Percentiles rank a stretch among this genome's conserved stretches.
These are phyloP conservation scores for Aspergillus unguis DNA, from an alignment of 2,329 filamentous ascomycete species.

Conservation along the genomic window DNA sequence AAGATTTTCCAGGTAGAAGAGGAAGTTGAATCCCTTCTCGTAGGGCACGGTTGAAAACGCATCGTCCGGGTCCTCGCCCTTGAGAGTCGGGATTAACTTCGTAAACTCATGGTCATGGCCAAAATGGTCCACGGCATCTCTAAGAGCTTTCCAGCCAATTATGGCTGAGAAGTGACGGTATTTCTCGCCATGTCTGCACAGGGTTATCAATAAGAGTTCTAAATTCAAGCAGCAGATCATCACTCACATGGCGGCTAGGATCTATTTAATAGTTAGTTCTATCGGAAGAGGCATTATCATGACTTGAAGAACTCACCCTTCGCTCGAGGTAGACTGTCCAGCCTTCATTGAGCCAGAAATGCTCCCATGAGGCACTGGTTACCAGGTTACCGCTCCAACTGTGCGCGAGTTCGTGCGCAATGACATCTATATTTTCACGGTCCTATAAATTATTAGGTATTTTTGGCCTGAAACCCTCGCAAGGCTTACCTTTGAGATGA, in stretches of 20 bases:
- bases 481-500: constrained; percentile 69
- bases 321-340: constrained; percentile 97
- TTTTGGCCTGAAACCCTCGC: not conserved
- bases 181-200: constrained; percentile 68
- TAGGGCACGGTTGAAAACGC: constrained; percentile 91
- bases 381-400: constrained; percentile 83
- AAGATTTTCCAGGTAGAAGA: constrained; percentile 84
- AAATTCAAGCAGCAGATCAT: not conserved
- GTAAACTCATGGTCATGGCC: constrained; percentile 89
- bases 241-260: constrained; percentile 39
- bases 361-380: constrained; percentile 52
- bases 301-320: constrained; percentile 45
- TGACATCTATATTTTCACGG: constrained; percentile 89
- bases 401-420: constrained; percentile 76
- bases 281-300: not conserved
- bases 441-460: constrained; percentile 43
- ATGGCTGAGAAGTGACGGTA: constrained; percentile 93
- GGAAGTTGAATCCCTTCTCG: constrained; percentile 93
- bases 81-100: constrained; percentile 80
- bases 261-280: constrained; percentile 27
- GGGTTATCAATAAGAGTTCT: not conserved
- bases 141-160: constrained; percentile 88
- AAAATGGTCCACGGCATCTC: constrained; percentile 74
- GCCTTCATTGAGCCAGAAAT: constrained; percentile 66
- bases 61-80: constrained; percentile 91